Evolutionary conservation across 1,284 basidiomycete species (phyloP), one percentile per base, ranked within the genome.

Genomic region (Fomitopsis betulina): DNA sequence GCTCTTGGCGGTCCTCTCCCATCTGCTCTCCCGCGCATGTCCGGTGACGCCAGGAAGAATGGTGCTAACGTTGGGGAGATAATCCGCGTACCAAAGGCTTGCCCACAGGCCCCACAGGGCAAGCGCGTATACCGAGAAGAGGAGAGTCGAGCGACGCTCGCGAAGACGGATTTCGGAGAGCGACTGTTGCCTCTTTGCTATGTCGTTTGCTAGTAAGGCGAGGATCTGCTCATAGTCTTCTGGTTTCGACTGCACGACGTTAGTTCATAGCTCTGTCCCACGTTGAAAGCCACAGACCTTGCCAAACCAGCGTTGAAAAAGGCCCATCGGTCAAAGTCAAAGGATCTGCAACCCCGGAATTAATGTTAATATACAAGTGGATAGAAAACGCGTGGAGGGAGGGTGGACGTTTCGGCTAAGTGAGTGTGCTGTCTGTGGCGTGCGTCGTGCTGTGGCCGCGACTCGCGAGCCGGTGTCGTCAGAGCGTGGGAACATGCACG

Each of bases 101-200:
- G 88, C 80, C 75, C 96, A 98, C 19, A 84, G 71, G 32, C 84
- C 81, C 95, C 95, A 98, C 38, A 81, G 72, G 0, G 86, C 82
- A 62, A 96, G 74, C 0, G 93, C 88, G 69, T 94, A 96, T 5
- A 94, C 72, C 0, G 95, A 95, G 51, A 93, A 84, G 32, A 91
- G 77, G 49, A 96, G 79, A 12, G 88, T 90, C 2, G 92, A 81
- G 2, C 95, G 81, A 39, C 94, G 83, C 72, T 98, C 91, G 25
- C 95, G 86, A 52, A 93, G 76, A 10, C 93, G 86, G 66, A 98
- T 92, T 70, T 96, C 94, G 1, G 92, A 88, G 8, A 99, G 85
- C 59, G 87, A 83, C 37, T 85, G 82, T 72, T 96, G 91, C 25
- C 88, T 82, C 60, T 85, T 84, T 67, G 85, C 81, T 52, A 93